Evolutionary conservation across 2,329 filamentous ascomycete species (phyloP), one percentile per base, ranked within the genome.

Genomic region (Nemania diffusa): DNA sequence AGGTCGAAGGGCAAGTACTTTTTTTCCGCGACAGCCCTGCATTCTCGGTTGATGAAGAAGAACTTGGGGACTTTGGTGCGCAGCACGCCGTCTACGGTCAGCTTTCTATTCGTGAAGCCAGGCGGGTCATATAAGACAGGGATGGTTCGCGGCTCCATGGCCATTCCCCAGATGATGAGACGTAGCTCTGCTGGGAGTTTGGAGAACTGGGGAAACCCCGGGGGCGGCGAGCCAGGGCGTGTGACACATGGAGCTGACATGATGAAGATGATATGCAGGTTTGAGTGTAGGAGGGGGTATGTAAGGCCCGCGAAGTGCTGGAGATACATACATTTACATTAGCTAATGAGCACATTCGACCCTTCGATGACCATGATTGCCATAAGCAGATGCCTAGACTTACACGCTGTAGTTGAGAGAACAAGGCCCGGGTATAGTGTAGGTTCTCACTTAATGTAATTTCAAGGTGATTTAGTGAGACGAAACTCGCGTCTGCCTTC

Each of bases 21-120:
- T 2, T 48, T 37, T 13, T 3, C 11, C 6, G 62, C 62, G 4
- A 60, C 3, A 2, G 6, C 1, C 5, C 56, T 48, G 27, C 48
- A 48, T 57, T 65, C 63, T 1, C 6, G 20, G 29, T 50, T 65
- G 22, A 65, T 51, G 32, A 65, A 65, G 24, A 65, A 65, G 51
- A 65, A 61, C 6, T 3, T 5, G 2, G 63, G 57, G 11, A 42
- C 63, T 2, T 61, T 17, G 17, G 29, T 13, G 57, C 32, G 50
- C 5, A 3, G n/a, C 0, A 11, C 3, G 13, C 4, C 5, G n/a
- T 26, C 3, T 13, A 29, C 7, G 5, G 2, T 34, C 2, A 51
- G 48, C 11, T 5, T 9, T 29, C 50, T 46, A 3, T 17, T n/a
- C 4, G 17, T 50, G 3, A 13, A 40, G 1, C 8, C 6, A 17